Conservation (phyloP, 495 filamentous ascomycete species). For the Eremomyces bilateralis region DNA sequence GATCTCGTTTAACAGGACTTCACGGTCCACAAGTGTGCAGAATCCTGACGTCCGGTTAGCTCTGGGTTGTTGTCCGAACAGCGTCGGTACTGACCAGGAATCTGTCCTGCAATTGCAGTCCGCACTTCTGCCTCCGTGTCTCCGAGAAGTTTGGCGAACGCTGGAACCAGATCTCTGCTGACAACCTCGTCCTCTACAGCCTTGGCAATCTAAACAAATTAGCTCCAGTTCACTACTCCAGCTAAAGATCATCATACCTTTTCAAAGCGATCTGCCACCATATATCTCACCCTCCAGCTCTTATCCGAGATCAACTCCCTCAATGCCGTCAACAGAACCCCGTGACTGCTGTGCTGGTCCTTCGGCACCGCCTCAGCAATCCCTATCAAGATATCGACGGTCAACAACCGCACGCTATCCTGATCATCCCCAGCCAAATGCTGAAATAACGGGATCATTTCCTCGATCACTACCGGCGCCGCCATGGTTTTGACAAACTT, state of each 20-base stretch:
- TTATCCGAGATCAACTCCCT: constrained; percentile 92
- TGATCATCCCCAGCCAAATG: constrained; percentile 90
- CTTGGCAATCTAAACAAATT: constrained; percentile 56
- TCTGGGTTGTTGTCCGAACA: constrained; percentile 7
- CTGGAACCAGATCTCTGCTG: constrained; percentile 76
- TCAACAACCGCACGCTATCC: constrained; percentile 87
- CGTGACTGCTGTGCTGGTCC: constrained; percentile 91
- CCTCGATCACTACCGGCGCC: constrained; percentile 70
- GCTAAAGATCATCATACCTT: constrained; percentile 38
- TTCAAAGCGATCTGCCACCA: constrained; percentile 96
- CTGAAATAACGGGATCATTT: constrained; percentile 98
- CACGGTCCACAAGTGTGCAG: constrained; percentile 66
- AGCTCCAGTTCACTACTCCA: constrained; percentile 4
- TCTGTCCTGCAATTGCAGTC: constrained; percentile 91
- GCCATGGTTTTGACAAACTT: constrained; percentile 97
- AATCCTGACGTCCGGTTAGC: constrained; percentile 38
- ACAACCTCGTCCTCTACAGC: constrained; percentile 96
- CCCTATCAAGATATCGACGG: constrained; percentile 87
- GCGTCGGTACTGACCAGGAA: constrained; percentile 41
- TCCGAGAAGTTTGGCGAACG: constrained; percentile 93
- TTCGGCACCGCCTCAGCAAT: constrained; percentile 96
- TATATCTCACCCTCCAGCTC: constrained; percentile 96
- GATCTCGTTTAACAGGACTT: constrained; percentile 81
- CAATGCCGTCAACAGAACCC: constrained; percentile 71
- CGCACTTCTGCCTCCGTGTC: constrained; percentile 94